Conservation (phyloP, 495 filamentous ascomycete genomes). For the Clohesyomyces aquaticus region DNA sequence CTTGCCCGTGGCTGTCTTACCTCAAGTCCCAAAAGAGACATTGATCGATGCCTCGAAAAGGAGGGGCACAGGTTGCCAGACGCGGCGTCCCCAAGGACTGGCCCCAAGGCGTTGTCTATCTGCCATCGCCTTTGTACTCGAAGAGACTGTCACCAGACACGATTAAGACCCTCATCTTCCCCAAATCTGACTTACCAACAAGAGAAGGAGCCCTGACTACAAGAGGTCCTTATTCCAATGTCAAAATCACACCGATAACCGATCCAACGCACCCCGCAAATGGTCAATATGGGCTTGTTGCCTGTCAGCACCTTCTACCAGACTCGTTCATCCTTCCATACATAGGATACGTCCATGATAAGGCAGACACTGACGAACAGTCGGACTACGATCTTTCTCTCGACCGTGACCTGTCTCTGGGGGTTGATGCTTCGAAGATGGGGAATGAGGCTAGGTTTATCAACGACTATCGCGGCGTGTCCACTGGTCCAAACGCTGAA, state of each 20-base stretch:
- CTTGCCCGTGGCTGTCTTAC: neutral
- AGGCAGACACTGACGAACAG: constrained; percentile 49
- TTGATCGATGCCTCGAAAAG: constrained; percentile 1
- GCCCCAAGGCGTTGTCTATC: constrained; percentile 59
- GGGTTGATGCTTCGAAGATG: constrained; percentile 62
- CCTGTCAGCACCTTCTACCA: constrained; percentile 58
- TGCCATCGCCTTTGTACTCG: constrained; percentile 57
- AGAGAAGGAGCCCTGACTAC: constrained; percentile 26
- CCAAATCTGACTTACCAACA: constrained; percentile 37
- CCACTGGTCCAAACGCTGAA: constrained; percentile 60
- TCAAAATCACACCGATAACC: constrained; percentile 60
- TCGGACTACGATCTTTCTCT: constrained; percentile 72
- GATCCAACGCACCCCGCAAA: constrained; percentile 62
- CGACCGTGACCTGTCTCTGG: constrained; percentile 60
- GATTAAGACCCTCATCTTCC: constrained; percentile 39
- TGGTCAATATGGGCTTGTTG: constrained; percentile 69
- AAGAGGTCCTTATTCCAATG: constrained; percentile 50
- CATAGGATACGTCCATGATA: constrained; percentile 62
- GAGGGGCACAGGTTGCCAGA: neutral
- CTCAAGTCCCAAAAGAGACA: neutral
- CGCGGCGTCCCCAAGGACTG: constrained; percentile 56
- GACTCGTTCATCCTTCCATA: constrained; percentile 67
- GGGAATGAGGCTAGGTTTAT: constrained; percentile 75
- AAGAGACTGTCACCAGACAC: constrained; percentile 41
- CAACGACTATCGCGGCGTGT: constrained; percentile 74